Percentiles rank a stretch among this genome's conserved stretches.
These are phyloP conservation scores for Jacaranda mimosifolia DNA, from an alignment of 257 asterid species.

Conservation along the genomic window DNA sequence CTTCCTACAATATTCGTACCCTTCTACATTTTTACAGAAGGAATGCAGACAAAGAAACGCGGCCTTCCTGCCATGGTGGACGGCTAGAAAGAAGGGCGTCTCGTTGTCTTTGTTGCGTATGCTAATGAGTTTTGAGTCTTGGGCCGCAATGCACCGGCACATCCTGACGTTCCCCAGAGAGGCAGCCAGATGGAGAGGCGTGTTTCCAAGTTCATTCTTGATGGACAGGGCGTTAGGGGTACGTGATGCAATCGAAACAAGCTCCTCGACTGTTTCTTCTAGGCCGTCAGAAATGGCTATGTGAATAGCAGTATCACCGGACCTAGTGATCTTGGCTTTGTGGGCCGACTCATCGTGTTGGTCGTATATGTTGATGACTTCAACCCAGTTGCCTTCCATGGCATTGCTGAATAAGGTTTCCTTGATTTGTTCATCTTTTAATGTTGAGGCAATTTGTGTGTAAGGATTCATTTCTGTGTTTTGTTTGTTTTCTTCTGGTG, in stretches of 20 bases:
- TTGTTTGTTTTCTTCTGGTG: too few species aligned
- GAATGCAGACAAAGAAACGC: constrained; percentile 1
- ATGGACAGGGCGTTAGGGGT: too few species aligned
- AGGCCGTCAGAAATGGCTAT: constrained; percentile 42
- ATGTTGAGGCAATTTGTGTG: background rate
- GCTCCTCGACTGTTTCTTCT: background rate
- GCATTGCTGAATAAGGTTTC: constrained; percentile 29
- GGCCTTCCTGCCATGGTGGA: background rate
- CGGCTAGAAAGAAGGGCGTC: constrained; percentile 1
- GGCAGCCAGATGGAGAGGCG: constrained; percentile 10
- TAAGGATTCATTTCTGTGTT: constrained; percentile 2
- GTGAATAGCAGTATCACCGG: constrained; percentile 45
- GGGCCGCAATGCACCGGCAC: background rate
- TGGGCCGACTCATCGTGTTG: background rate
- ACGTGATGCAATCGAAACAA: background rate
- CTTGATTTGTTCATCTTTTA: background rate
- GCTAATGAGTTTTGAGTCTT: background rate
- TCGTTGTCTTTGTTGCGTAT: background rate
- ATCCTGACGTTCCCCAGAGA: background rate
- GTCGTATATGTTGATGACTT: constrained; percentile 28
- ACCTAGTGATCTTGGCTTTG: constrained; percentile 26
- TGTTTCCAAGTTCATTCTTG: background rate
- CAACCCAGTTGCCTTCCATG: constrained; percentile 35
- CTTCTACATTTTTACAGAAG: background rate
- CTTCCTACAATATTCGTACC: background rate